A percentile compares a stretch with the other conserved stretches of the same genome.
Conservation (phyloP, 129 eudicot species). For the Centella asiatica region DNA sequence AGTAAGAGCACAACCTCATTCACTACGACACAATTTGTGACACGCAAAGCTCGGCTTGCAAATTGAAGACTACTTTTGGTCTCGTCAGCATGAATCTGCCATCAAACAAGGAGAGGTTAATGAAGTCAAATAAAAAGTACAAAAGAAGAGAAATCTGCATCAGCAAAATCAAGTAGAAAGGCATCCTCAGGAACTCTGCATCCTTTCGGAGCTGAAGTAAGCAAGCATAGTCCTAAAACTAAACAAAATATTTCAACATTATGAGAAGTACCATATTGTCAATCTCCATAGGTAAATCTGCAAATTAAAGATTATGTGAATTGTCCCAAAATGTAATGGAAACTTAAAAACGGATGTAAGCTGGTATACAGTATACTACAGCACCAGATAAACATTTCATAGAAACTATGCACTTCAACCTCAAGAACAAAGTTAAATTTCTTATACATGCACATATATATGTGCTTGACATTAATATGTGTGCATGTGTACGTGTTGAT, state of each 20-base stretch:
- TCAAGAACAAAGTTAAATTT: neutral
- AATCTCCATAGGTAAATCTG: neutral
- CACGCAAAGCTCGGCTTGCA: conserved; percentile 98
- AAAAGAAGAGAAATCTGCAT: neutral
- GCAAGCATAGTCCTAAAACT: neutral
- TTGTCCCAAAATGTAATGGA: neutral
- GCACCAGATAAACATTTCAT: neutral
- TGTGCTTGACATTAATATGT: too few relatives aligned
- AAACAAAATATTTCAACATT: neutral
- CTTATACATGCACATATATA: neutral
- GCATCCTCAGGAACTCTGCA: neutral
- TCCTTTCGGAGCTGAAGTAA: neutral
- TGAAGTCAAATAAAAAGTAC: neutral
- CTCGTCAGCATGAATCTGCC: conserved; percentile 97
- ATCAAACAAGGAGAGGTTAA: neutral
- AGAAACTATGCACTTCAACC: neutral
- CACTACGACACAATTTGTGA: conserved; percentile 92
- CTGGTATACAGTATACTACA: neutral
- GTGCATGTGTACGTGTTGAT: too few relatives aligned
- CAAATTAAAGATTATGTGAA: neutral
- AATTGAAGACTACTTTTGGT: conserved; percentile 98
- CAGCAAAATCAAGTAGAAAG: neutral
- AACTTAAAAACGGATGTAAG: neutral
- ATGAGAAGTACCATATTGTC: neutral
- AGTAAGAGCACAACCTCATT: conserved; percentile 60